Conservation (phyloP, 768 basidiomycete species). For the Xerocomus potaroensis region DNA sequence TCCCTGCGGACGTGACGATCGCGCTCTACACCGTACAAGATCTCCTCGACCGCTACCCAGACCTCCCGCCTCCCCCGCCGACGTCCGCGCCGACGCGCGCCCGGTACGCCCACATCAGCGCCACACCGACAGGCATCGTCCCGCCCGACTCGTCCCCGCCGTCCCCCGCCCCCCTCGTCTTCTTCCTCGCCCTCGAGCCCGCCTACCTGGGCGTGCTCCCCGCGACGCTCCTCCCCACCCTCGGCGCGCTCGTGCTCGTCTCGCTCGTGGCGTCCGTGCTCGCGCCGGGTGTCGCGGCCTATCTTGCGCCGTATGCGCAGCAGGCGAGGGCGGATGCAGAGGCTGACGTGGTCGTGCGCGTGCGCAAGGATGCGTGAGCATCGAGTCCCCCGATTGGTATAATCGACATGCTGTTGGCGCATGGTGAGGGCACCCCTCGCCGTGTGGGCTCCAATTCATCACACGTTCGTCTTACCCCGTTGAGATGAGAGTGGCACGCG, state of each 20-base stretch:
- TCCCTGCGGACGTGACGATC: constrained; percentile 43
- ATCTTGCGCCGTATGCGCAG: constrained; percentile 18
- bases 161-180: constrained; percentile 41
- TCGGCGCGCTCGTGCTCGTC: constrained; percentile 28
- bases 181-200: constrained; percentile 56
- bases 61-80: no score
- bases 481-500: no score
- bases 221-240: constrained; percentile 40
- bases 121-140: constrained; percentile 49
- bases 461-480: neutral
- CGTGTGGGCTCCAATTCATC: neutral
- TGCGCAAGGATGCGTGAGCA: constrained; percentile 20
- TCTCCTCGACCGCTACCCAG: no score
- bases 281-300: constrained; percentile 16
- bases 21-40: constrained; percentile 35
- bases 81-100: constrained; percentile 31
- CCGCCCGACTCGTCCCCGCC: constrained; percentile 11
- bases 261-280: constrained; percentile 20
- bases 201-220: constrained; percentile 57
- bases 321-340: constrained; percentile 25
- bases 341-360: neutral
- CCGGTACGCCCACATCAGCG: constrained; percentile 56
- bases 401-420: constrained; percentile 24
- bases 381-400: neutral
- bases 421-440: constrained; percentile 11